Conservation (phyloP, 257 asterid genomes). For the Misopates orontium region DNA sequence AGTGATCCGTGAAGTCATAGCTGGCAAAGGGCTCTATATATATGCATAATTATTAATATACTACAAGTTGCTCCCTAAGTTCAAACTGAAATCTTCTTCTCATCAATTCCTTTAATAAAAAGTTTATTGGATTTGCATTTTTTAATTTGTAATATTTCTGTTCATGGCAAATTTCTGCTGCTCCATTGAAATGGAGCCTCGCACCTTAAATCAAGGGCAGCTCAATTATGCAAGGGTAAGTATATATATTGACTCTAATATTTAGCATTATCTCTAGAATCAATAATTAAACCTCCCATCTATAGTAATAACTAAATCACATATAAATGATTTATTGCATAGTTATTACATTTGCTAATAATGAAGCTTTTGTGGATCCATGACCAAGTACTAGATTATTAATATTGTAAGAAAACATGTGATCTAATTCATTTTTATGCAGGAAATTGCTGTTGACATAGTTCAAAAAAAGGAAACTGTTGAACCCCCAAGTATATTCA, state of each 20-base stretch:
- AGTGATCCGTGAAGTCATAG: constrained; percentile 46
- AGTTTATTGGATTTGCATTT: constrained; percentile 13
- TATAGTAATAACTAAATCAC: too few relatives aligned
- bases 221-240: constrained; percentile 57
- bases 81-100: too few relatives aligned
- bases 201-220: constrained; percentile 62
- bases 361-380: not conserved
- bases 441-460: constrained; percentile 77
- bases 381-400: too few relatives aligned
- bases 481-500: constrained; percentile 42
- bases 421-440: constrained; percentile 18
- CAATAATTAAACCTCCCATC: too few relatives aligned
- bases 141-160: not conserved
- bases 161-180: constrained; percentile 71
- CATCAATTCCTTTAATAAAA: too few relatives aligned
- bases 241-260: too few relatives aligned
- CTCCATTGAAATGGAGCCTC: constrained; percentile 75
- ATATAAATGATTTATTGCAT: too few relatives aligned
- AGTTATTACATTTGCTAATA: too few relatives aligned
- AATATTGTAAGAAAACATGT: not conserved
- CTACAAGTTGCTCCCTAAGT: too few relatives aligned
- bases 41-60: too few relatives aligned
- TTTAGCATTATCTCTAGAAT: too few relatives aligned
- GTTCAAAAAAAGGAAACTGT: constrained; percentile 46
- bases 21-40: not conserved